Conservation (phyloP, 106 monocot species). For the Apostasia ramifera region DNA sequence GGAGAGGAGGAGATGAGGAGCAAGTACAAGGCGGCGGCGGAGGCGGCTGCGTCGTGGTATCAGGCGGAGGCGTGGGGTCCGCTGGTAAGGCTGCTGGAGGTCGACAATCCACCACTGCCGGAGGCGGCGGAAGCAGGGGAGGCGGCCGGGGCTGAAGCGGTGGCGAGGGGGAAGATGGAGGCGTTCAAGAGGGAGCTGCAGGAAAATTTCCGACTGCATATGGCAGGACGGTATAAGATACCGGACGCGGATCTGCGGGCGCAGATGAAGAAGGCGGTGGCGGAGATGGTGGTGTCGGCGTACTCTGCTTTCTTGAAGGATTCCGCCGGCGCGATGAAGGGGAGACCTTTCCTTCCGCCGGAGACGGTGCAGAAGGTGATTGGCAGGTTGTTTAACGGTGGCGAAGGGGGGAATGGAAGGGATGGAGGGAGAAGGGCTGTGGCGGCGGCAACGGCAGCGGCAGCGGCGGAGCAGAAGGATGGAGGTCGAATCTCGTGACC, state of each 20-base stretch:
- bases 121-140: not conserved
- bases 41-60: conserved; percentile 41
- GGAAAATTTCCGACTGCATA: conserved; percentile 20
- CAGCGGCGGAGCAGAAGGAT: not conserved
- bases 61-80: conserved; percentile 31
- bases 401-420: not conserved
- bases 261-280: conserved; percentile 35
- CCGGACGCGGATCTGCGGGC: conserved; percentile 34
- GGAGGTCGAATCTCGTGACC: not conserved
- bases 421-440: not conserved
- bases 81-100: conserved; percentile 15
- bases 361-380: conserved; percentile 19
- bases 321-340: conserved; percentile 3
- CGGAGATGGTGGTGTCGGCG: conserved; percentile 23
- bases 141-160: not conserved
- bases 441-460: not conserved
- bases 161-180: conserved; percentile 18
- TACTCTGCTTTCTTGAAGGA: conserved; percentile 25
- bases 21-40: conserved; percentile 39
- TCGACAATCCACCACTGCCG: not conserved
- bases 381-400: conserved; percentile 20
- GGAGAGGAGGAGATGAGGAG: conserved; percentile 37
- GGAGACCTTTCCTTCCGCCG: conserved; percentile 13
- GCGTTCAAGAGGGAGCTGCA: conserved; percentile 21
- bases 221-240: conserved; percentile 12